Evolutionary conservation across 2,329 filamentous ascomycete species (phyloP).

Genomic region (Fusarium sulawesiense): DNA sequence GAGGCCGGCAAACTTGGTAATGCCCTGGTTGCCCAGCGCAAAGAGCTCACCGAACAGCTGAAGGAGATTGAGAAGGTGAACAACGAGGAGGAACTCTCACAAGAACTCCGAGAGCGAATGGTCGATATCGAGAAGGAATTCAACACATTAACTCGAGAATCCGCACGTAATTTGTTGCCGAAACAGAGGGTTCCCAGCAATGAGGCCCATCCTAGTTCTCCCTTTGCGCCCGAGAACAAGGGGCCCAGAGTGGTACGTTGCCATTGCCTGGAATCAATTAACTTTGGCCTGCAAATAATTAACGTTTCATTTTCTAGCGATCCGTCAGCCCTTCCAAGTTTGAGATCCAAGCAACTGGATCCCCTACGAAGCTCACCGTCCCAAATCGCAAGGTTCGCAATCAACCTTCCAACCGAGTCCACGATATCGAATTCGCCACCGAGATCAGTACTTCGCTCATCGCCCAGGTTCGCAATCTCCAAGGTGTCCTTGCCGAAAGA

Average conservation of each 20-base stretch:
- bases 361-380: constrained; percentile 88
- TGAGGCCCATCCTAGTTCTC: constrained; percentile 66
- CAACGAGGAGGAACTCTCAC: constrained; percentile 80
- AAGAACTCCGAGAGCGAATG: constrained; percentile 85
- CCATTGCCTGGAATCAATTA: background rate
- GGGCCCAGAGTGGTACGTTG: constrained; percentile 66
- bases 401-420: constrained; percentile 85
- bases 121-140: constrained; percentile 93
- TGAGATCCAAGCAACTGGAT: constrained; percentile 84
- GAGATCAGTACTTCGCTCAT: constrained; percentile 96
- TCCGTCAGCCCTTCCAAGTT: constrained; percentile 81
- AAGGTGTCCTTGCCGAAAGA: constrained; percentile 84
- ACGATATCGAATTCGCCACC: constrained; percentile 98
- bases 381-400: constrained; percentile 91
- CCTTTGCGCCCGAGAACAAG: constrained; percentile 64
- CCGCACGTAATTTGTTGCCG: constrained; percentile 85
- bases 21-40: constrained; percentile 86
- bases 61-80: constrained; percentile 85
- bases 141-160: constrained; percentile 91
- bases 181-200: constrained; percentile 83
- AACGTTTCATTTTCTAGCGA: constrained; percentile 59
- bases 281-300: background rate
- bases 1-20: constrained; percentile 92
- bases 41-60: constrained; percentile 82
- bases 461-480: constrained; percentile 91